A percentile compares a stretch with the other conserved stretches of the same genome.
phyloP scores from a whole-genome alignment of 225 moss, liverwort and hornwort species.

The Thuidium tamariscinum region DNA sequence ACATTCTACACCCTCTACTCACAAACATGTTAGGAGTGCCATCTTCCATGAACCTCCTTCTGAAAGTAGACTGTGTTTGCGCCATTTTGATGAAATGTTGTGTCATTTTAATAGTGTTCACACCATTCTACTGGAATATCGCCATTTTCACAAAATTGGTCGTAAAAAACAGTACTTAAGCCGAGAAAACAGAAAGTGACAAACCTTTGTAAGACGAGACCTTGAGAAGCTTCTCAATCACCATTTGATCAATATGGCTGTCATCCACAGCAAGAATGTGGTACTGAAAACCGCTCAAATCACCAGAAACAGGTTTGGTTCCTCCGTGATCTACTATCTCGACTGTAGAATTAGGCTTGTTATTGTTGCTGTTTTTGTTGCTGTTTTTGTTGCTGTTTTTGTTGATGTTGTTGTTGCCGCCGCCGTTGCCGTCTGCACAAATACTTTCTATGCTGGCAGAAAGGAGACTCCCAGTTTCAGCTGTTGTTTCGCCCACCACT shows the following conservation, averaged over 20 bases:
- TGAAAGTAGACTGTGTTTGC: too few relatives aligned
- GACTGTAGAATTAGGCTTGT: background rate
- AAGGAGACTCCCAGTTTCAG: constrained; percentile 13
- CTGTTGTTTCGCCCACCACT: constrained; percentile 16
- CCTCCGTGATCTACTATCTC: background rate
- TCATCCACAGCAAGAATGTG: constrained; percentile 41
- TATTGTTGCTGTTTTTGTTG: background rate
- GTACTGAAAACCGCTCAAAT: background rate
- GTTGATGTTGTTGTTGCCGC: background rate
- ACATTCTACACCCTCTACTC: too few relatives aligned
- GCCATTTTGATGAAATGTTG: too few relatives aligned
- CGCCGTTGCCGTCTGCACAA: background rate
- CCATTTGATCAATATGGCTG: constrained; percentile 23
- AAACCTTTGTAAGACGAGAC: constrained; percentile 20
- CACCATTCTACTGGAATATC: too few relatives aligned
- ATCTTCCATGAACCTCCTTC: too few relatives aligned
- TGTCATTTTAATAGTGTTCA: too few relatives aligned
- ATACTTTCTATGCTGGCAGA: constrained; percentile 3
- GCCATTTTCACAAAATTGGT: too few relatives aligned
- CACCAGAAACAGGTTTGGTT: background rate
- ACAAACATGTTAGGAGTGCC: too few relatives aligned
- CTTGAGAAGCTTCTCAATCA: constrained; percentile 29
- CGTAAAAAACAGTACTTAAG: background rate
- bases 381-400: too few relatives aligned
- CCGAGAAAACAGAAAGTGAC: background rate